A percentile compares a stretch with the other conserved stretches of the same genome.
Evolutionary conservation across 23 red algal species (phyloP).

Genomic region (Gracilaria caudata): DNA sequence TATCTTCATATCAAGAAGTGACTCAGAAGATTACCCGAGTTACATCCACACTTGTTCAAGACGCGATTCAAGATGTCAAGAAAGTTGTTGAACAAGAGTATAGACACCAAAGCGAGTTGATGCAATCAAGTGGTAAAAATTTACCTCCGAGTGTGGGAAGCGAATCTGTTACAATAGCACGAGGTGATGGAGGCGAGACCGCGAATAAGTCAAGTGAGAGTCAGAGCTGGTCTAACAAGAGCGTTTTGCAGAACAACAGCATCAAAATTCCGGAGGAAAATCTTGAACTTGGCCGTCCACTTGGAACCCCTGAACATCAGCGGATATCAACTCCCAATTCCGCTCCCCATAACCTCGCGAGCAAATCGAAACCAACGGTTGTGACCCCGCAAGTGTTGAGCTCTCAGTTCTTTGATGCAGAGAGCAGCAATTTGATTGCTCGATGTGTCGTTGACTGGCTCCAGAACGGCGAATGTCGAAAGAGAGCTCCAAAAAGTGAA

Average conservation of each 20-base stretch:
- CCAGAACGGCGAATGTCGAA: slow-evolving; percentile 14
- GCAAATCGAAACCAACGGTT: background rate
- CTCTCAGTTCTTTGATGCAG: background rate
- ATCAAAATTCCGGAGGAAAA: background rate
- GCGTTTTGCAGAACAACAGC: background rate
- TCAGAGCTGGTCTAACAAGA: background rate
- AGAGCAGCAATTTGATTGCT: slow-evolving; percentile 21
- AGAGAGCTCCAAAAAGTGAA: slow-evolving; percentile 4
- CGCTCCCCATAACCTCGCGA: background rate
- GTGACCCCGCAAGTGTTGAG: background rate
- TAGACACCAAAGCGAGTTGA: background rate
- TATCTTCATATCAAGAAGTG: background rate
- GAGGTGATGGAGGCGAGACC: background rate
- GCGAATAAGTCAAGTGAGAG: background rate
- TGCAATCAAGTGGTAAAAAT: background rate
- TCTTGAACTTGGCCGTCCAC: background rate
- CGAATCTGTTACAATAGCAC: background rate
- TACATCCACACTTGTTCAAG: background rate
- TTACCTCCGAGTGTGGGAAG: background rate
- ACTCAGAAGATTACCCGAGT: background rate
- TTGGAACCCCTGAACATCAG: background rate
- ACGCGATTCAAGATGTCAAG: background rate
- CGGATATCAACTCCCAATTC: background rate
- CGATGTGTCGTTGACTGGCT: slow-evolving; percentile 2
- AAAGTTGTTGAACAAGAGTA: background rate